Base-by-base conservation (phyloP, 31 red algal genomes). In the Porphyra umbilicalis region DNA sequence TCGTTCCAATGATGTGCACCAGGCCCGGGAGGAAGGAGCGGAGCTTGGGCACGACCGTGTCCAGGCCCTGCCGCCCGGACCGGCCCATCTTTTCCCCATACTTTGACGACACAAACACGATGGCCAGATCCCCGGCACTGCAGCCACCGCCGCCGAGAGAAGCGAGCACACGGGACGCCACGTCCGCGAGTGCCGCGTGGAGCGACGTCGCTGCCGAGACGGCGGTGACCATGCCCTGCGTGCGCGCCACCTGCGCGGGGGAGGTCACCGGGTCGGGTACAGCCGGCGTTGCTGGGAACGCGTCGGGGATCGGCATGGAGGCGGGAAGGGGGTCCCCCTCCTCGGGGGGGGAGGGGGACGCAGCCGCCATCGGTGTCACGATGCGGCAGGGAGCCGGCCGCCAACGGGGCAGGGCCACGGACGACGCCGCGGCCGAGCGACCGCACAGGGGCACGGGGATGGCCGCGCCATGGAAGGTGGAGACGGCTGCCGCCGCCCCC, bases 91-190 rank as follows among this genome's bases (percentile, higher is more conserved):
- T 88, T 32, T 90, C 79, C 34, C 81, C 83, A 77, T 95, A 95
- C 32, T 85, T 83, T 31, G 83, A 85, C 10, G 92, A 95, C 6
- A 91, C 92, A 80, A 87, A 95, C 82, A 95, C 80, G 77, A 95
- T 42, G 78, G 92, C 92, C 10, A 95, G 82, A 35, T 85, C 77
- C 6, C 33, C 77, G n/a, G 33, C 35, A 10, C 83, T 85, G 30
- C 87, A 88, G 11, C 87, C 92, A 36, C 87, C 87, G n/a, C 84
- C 84, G n/a, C 83, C 76, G 32, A 94, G 87, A 30, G 89, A 88
- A 32, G 92, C 88, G 11, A 94, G 92, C 32, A 88, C 87, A 35
- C 87, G 84, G 13, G 92, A 90, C 4, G 85, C 80, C 38, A 88
- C 92, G 20, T 89, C 87, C 10, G 92, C 84, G 0, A 94, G 82